Conservation (phyloP, 2,329 filamentous ascomycete genomes). For the Sporothrix brasiliensis region DNA sequence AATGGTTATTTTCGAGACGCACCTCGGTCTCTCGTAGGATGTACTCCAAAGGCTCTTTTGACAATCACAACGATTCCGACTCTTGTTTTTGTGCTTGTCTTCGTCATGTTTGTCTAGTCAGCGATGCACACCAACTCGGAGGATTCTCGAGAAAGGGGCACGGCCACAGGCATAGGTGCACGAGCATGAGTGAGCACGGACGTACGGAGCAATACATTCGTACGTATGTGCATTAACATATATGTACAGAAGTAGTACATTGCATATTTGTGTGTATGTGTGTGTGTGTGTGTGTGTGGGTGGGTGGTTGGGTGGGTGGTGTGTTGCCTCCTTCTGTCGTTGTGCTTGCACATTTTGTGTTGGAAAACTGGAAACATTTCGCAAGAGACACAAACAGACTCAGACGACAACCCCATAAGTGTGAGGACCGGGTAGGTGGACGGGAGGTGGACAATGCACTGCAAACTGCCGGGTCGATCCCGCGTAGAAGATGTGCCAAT, state of each 20-base stretch:
- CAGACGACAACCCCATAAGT: neutral
- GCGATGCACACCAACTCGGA: neutral
- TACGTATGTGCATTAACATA: neutral
- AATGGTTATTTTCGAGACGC: neutral
- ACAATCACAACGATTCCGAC: neutral
- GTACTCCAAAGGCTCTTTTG: too few relatives aligned
- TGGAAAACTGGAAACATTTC: neutral
- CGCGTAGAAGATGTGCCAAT: neutral
- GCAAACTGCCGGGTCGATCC: constrained; percentile 20
- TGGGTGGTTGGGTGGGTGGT: neutral
- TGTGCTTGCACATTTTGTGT: constrained; percentile 7
- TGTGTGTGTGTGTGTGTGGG: neutral
- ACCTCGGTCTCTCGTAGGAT: neutral
- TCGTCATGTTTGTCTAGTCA: neutral
- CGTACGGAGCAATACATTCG: too few relatives aligned
- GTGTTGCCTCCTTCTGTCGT: constrained; percentile 7
- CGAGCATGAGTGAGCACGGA: constrained; percentile 7
- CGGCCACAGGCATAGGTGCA: neutral
- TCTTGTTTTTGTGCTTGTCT: neutral
- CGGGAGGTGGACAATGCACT: constrained; percentile 13
- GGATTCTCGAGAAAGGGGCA: constrained; percentile 8
- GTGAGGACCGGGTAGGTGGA: neutral
- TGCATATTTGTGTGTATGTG: neutral
- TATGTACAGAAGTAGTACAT: neutral
- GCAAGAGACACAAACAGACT: neutral